phyloP scores from a whole-genome alignment of 2,329 filamentous ascomycete genomes.

The Aspergillus neotritici region DNA sequence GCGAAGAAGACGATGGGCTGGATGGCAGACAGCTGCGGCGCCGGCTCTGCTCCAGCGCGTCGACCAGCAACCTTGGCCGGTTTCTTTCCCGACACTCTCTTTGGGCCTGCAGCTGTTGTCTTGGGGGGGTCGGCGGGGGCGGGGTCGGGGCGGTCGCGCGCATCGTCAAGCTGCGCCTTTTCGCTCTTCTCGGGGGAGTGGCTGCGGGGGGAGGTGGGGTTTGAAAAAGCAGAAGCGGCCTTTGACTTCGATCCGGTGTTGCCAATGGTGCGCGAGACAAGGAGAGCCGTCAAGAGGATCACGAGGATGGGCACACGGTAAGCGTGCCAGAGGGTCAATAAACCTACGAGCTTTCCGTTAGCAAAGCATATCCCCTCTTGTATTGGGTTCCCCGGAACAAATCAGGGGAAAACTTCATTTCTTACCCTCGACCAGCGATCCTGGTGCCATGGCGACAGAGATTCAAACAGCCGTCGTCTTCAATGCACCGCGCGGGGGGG shows the following conservation, averaged over 20 bases:
- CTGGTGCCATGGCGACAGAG: slow-evolving; percentile 8
- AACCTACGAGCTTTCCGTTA: slow-evolving; percentile 20
- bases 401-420: background rate
- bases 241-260: slow-evolving; percentile 21
- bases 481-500: background rate
- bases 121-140: slow-evolving; percentile 9
- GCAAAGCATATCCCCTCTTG: background rate
- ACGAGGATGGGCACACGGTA: slow-evolving; percentile 44
- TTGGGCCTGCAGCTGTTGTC: slow-evolving; percentile 21
- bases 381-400: no score
- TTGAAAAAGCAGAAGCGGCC: slow-evolving; percentile 24
- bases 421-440: slow-evolving; percentile 8
- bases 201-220: slow-evolving; percentile 28
- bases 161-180: slow-evolving; percentile 6
- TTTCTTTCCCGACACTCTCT: slow-evolving; percentile 31
- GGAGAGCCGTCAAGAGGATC: slow-evolving; percentile 31
- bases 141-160: background rate
- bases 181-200: slow-evolving; percentile 20
- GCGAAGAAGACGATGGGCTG: slow-evolving; percentile 83
- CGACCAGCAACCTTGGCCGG: slow-evolving; percentile 24
- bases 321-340: slow-evolving; percentile 43
- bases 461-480: no score
- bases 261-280: slow-evolving; percentile 25
- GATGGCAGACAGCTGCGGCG: slow-evolving; percentile 23
- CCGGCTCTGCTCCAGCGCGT: slow-evolving; percentile 14